These are phyloP conservation scores for Suillus subluteus DNA, from an alignment of 768 basidiomycete genomes.

Conservation along the genomic window DNA sequence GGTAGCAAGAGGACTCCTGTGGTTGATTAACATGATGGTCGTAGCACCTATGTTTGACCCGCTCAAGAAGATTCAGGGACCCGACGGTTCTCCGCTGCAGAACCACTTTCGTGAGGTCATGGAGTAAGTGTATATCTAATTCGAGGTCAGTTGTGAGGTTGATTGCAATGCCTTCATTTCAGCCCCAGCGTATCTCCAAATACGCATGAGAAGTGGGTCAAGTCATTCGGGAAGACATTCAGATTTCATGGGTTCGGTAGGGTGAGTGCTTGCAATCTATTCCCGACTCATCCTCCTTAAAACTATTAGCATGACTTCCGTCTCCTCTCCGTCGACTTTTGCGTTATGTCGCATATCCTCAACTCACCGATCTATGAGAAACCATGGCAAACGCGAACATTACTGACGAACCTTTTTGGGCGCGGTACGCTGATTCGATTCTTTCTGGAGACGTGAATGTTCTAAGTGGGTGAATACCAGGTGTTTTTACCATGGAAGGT, in stretches of 20 bases:
- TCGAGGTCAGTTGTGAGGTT: not conserved
- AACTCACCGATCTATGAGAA: conserved; percentile 54
- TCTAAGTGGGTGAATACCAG: conserved; percentile 26
- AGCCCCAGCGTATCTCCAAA: conserved; percentile 48
- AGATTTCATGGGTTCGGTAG: conserved; percentile 58
- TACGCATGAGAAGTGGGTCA: conserved; percentile 48
- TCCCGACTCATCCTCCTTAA: not conserved
- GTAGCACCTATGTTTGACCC: conserved; percentile 52
- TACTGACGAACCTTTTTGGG: conserved; percentile 53
- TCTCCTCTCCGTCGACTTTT: conserved; percentile 55
- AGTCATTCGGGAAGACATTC: conserved; percentile 52
- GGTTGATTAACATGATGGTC: conserved; percentile 47
- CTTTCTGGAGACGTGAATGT: not conserved
- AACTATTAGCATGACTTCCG: conserved; percentile 53
- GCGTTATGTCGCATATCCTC: conserved; percentile 51
- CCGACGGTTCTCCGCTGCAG: conserved; percentile 43
- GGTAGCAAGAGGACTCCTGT: conserved; percentile 39
- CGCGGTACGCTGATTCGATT: conserved; percentile 38
- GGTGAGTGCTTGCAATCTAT: conserved; percentile 29
- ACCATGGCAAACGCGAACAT: conserved; percentile 56
- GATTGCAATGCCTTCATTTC: not conserved
- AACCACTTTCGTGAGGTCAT: conserved; percentile 49
- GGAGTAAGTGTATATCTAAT: conserved; percentile 41
- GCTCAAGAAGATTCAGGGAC: conserved; percentile 50
- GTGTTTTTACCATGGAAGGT: conserved; percentile 58